These are phyloP conservation scores for Butyriboletus loyo DNA, from an alignment of 768 basidiomycete species.

Conservation along the genomic window DNA sequence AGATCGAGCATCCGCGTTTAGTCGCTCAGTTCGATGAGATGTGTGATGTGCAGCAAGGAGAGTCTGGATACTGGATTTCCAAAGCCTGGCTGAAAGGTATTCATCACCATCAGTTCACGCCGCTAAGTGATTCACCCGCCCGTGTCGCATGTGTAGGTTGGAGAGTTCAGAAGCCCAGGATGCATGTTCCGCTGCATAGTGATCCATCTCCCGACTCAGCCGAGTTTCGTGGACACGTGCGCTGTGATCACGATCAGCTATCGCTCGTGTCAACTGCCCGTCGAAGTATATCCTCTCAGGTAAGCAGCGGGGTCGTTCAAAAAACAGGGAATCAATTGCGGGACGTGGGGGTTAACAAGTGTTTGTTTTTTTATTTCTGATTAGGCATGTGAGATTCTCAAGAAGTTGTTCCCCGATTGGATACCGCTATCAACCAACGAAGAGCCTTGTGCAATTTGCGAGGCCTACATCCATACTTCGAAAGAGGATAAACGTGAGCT, in stretches of 20 bases:
- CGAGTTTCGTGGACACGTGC: constrained; percentile 56
- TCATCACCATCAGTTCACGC: constrained; percentile 7
- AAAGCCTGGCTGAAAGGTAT: constrained; percentile 76
- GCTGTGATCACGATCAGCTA: constrained; percentile 68
- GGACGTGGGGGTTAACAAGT: constrained; percentile 16
- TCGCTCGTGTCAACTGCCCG: constrained; percentile 55
- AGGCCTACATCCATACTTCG: constrained; percentile 49
- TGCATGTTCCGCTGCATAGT: constrained; percentile 55
- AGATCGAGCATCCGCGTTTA: constrained; percentile 60
- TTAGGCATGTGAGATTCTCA: constrained; percentile 58
- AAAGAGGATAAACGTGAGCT: constrained; percentile 60
- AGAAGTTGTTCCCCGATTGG: constrained; percentile 64
- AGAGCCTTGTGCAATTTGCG: constrained; percentile 64
- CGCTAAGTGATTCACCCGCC: constrained; percentile 4
- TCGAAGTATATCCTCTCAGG: constrained; percentile 60
- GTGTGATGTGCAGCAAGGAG: constrained; percentile 41
- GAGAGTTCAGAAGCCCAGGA: constrained; percentile 66
- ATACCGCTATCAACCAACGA: constrained; percentile 46
- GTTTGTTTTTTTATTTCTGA: constrained; percentile 8
- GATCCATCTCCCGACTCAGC: constrained; percentile 69
- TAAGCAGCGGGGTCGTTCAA: constrained; percentile 24
- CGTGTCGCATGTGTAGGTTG: constrained; percentile 53
- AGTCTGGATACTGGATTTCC: constrained; percentile 66
- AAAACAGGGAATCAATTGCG: constrained; percentile 9
- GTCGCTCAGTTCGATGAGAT: constrained; percentile 58